phyloP scores from a whole-genome alignment of 345 rosid species.

The Erysimum cheiranthoides region DNA sequence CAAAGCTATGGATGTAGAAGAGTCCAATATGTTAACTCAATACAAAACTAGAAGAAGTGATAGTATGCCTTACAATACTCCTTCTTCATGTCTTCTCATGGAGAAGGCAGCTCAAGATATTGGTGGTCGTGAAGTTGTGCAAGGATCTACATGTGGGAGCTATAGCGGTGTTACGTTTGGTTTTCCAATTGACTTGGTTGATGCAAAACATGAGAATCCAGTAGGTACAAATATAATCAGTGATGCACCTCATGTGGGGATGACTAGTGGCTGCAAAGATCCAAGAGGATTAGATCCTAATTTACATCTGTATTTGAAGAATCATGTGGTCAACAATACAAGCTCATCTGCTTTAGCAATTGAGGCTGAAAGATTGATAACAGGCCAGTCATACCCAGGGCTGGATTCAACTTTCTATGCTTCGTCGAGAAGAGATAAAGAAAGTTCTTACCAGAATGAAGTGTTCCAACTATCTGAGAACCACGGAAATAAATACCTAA shows the following conservation, averaged over 20 bases:
- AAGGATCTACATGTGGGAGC: slow-evolving; percentile 46
- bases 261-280: slow-evolving; percentile 53
- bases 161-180: slow-evolving; percentile 48
- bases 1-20: slow-evolving; percentile 48
- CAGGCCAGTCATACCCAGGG: slow-evolving; percentile 45
- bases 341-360: slow-evolving; percentile 48
- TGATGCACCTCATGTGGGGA: slow-evolving; percentile 47
- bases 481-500: slow-evolving; percentile 48
- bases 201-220: slow-evolving; percentile 51
- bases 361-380: slow-evolving; percentile 54
- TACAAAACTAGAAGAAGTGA: slow-evolving; percentile 41
- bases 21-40: slow-evolving; percentile 47
- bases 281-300: slow-evolving; percentile 43
- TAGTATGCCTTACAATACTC: slow-evolving; percentile 42
- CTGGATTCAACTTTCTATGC: slow-evolving; percentile 47
- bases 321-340: slow-evolving; percentile 42
- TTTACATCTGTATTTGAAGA: slow-evolving; percentile 45
- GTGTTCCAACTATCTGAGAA: slow-evolving; percentile 45
- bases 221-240: slow-evolving; percentile 43
- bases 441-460: slow-evolving; percentile 45
- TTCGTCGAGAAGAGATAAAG: slow-evolving; percentile 43
- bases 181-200: slow-evolving; percentile 37
- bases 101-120: slow-evolving; percentile 46
- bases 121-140: slow-evolving; percentile 50
- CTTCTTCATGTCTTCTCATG: slow-evolving; percentile 44